Evolutionary conservation across 257 asterid species (phyloP), one percentile per base, ranked within the genome.

Genomic region (Apocynum venetum): DNA sequence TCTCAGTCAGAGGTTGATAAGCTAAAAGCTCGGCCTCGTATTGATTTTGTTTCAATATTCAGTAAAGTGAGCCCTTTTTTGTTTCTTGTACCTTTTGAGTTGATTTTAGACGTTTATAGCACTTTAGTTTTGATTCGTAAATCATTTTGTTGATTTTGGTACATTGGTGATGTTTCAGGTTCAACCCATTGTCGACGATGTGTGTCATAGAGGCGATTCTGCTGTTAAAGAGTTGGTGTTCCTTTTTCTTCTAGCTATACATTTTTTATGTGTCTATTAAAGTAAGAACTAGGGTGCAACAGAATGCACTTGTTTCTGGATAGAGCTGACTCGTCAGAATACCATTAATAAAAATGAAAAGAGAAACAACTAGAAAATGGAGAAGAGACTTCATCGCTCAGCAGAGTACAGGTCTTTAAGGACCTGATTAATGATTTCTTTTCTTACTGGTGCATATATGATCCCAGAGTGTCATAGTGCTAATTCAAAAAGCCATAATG

Each of bases 111-210:
- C 52, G 43, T 6, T 44, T 44, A 51, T 25, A 59, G 35, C 31
- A 17, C 41, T 13, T 19, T 40, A 31, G 56, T 49, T 55, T 17
- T 76, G 3, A 47, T 25, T 69, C n/a, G 17, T 41, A 53, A 44
- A 8, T 15, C 55, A 56, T 79, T 71, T 66, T 70, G 51, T 8
- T 79, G 35, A 4, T 71, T 43, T 52, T 80, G 84, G 43, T 75
- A 17, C 75, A 25, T 65, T 70, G 25, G 52, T 71, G 38, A 40
- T 71, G 47, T 75, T 52, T 84, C 87, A 93, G 99, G 99, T 95
- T 84, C 96, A 95, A 63, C 99, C 98, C 75, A 95, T 95, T 85
- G 96, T 95, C 77, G 97, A 95, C 71, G 97, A 91, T 73, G 88
- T 95, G 2, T 89, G 96, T 78, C 84, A 77, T 69, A 85, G 93